Evolutionary conservation across 179 eudicot genomes (phyloP), one percentile per base, ranked within the genome.

Genomic region (Beta macrorhiza): DNA sequence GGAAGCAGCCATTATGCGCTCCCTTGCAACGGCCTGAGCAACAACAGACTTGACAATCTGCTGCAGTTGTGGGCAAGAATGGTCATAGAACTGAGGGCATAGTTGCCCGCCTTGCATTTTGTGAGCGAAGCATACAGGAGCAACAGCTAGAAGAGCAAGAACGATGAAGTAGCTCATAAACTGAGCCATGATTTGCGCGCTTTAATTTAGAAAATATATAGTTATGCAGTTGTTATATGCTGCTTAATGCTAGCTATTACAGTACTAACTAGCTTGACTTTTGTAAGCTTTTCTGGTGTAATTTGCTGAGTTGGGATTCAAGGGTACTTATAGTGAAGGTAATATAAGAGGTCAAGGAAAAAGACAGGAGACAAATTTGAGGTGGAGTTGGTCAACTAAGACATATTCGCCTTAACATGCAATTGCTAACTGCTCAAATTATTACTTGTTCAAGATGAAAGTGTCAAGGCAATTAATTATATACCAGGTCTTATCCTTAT

Each of bases 1-100:
- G 72, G 97, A 91, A 81, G 97, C 98, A 45, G 97, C 98, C 92
- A 89, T 92, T 42, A 95, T 87, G 1, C 97, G 86, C 3, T 95
- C 98, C 78, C 70, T 84, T 10, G 90, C 89, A 13, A 90, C 91
- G 0, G 98, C 98, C 81, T 90, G 87, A 4, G 90, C 93, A 25
- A 93, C 97, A 4, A 91, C 85, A 20, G 90, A 91, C 77, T 85
- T 85, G 11, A 93, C 91, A 12, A 94, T 94, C 11, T 89, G 82
- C 70, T 80, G 75, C 0, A 89, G 92, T 57, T 83, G 82, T 1
- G 98, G 98, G 87, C 98, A 94, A 0, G 98, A 87, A 13, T 84
- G 85, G 78, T 87, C 91, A 55, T 93, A 93, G 80, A 90, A 94
- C 81, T 93, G 95, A 74, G 98, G 98, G 89, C 85, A 89, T 20